phyloP scores from a whole-genome alignment of 202 grass and related monocot species.

The Carex arenaria region DNA sequence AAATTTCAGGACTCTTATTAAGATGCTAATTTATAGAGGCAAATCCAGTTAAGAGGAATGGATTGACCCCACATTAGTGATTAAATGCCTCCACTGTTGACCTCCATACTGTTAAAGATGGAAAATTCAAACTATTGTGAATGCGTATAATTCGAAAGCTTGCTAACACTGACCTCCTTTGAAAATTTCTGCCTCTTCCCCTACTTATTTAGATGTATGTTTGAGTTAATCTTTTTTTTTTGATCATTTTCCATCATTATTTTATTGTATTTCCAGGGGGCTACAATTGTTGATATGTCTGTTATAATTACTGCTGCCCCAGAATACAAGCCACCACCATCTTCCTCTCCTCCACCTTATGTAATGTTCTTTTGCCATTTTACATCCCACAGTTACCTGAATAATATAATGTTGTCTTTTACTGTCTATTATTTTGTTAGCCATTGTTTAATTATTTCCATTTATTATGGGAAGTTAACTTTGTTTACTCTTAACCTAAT shows the following conservation, averaged over 20 bases:
- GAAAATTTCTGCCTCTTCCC: no score
- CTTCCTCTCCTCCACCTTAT: slow-evolving; percentile 8
- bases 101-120: no score
- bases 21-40: not conserved
- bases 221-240: not conserved
- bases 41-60: no score
- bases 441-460: not conserved
- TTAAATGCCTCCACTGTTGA: no score
- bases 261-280: slow-evolving; percentile 44
- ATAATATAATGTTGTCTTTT: not conserved
- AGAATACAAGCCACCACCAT: slow-evolving; percentile 65
- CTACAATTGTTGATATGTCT: slow-evolving; percentile 95
- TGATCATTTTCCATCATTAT: slow-evolving; percentile 5
- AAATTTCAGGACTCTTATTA: not conserved
- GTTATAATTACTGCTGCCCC: slow-evolving; percentile 78
- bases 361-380: not conserved
- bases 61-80: no score
- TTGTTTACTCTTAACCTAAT: not conserved
- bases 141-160: no score
- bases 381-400: not conserved
- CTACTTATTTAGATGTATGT: not conserved
- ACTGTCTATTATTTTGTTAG: not conserved
- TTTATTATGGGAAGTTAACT: not conserved
- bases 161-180: no score
- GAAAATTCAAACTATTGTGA: no score